Base-by-base conservation (phyloP, 2,329 filamentous ascomycete species). In the Lojkania enalia region DNA sequence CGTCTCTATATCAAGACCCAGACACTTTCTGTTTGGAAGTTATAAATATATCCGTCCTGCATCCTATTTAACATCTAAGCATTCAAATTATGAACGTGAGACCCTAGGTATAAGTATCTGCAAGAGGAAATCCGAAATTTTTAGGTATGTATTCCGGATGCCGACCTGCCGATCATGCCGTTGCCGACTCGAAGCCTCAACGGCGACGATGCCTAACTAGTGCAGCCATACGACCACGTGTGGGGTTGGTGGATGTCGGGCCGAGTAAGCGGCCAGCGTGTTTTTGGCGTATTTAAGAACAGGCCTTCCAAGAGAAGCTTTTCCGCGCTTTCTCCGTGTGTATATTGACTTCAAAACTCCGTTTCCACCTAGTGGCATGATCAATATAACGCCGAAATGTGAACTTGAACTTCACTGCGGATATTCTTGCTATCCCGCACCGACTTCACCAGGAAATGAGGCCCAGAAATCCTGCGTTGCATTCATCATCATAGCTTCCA, bases 401-500 rank as follows among this genome's bases (percentile, higher is more conserved):
- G 30, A 33, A 16, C 23, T 7, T 16, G 6, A 33, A 33, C 30
- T 6, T 33, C 30, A 16, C 7, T 7, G 7, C 11, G 14, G 9
- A 16, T 6, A 9, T 33, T 16, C 11, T 16, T 33, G 42, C 44
- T 62, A 66, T 3, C 60, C 64, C 15, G 61, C 63, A 14, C 66
- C 67, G 4, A 70, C 68, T 39, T 71, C 67, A 3, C 68, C 67
- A 0, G 67, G 67, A 36, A 71, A 70, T 16, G 61, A 63, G 12
- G 58, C 66, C 67, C 68, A 71, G 29, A 71, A 71, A 5, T 70
- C 68, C 42, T 70, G 66, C 20, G 68, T 70, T 6, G 65, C 65
- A 42, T 59, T 66, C 41, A 66, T 63, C 55, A 70, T 66, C 42
- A 68, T 63, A n/a, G 66, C 63, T 32, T 71, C 65, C 35, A 71